Conservation (phyloP, 2,329 filamentous ascomycete genomes). For the Aspergillus sp. region DNA sequence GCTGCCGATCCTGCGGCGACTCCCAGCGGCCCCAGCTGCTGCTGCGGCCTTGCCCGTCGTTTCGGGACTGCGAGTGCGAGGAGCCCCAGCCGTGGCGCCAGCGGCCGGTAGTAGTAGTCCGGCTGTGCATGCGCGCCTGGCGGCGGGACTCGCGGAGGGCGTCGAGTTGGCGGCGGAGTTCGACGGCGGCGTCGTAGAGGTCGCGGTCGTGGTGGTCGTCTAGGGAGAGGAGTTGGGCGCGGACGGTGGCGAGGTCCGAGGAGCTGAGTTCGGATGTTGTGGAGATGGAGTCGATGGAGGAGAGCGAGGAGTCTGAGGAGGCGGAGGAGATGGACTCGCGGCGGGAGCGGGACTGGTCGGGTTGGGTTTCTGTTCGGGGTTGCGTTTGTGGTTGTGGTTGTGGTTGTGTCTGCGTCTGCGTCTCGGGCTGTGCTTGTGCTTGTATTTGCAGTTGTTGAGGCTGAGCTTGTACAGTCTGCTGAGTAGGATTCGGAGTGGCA, state of each 20-base stretch:
- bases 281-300: constrained; percentile 43
- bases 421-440: neutral
- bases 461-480: constrained; percentile 7
- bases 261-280: constrained; percentile 42
- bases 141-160: constrained; percentile 40
- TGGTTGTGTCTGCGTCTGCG: neutral
- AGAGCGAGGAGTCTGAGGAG: constrained; percentile 40
- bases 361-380: constrained; percentile 18
- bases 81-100: constrained; percentile 29
- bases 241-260: constrained; percentile 41
- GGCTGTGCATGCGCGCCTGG: constrained; percentile 31
- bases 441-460: neutral
- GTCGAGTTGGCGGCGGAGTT: constrained; percentile 41
- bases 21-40: constrained; percentile 43
- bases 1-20: constrained; percentile 38
- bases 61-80: constrained; percentile 12
- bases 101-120: constrained; percentile 6
- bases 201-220: constrained; percentile 42
- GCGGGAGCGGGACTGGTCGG: constrained; percentile 20
- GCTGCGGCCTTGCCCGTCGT: constrained; percentile 20
- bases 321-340: constrained; percentile 35
- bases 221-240: constrained; percentile 40
- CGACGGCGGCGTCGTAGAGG: constrained; percentile 40
- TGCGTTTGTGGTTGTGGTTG: neutral
- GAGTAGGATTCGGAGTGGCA: neutral